Conservation (phyloP, 306 rosid species). For the Argentina anserina region DNA sequence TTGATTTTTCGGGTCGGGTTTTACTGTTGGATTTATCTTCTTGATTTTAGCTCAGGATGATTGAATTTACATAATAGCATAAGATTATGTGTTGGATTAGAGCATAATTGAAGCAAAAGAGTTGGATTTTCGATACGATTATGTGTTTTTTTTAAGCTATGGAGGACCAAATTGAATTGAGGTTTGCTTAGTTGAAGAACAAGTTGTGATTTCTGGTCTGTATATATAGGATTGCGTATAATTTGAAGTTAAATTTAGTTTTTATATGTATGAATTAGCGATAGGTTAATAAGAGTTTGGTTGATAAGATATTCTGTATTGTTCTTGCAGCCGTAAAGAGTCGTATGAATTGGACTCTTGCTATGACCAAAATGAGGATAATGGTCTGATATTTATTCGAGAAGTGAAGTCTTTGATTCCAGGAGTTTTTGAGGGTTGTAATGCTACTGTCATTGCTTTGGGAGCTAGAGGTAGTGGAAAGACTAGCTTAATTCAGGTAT, state of each 20-base stretch:
- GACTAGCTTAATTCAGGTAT: conserved; percentile 70
- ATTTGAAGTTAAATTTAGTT: not conserved
- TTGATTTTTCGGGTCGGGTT: not conserved
- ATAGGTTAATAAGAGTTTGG: not conserved
- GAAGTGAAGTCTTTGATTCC: conserved; percentile 66
- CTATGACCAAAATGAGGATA: conserved; percentile 60
- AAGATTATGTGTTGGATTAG: not conserved
- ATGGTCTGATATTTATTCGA: conserved; percentile 45
- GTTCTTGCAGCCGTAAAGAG: conserved; percentile 54
- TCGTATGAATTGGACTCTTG: conserved; percentile 56
- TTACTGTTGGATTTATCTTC: not conserved
- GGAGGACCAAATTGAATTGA: not conserved
- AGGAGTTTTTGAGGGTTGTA: conserved; percentile 61
- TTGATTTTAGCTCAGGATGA: not conserved
- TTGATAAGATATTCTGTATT: not conserved
- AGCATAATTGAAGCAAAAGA: not conserved
- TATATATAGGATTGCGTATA: not conserved
- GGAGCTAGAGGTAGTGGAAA: conserved; percentile 93
- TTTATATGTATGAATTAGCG: not conserved
- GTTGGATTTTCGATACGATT: not conserved
- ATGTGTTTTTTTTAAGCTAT: not conserved
- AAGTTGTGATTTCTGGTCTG: not conserved
- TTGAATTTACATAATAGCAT: not conserved
- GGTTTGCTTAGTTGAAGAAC: not conserved
- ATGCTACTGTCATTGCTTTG: conserved; percentile 64